phyloP scores from a whole-genome alignment of 164 flowering plant genomes.

The Vitis rupestris region DNA sequence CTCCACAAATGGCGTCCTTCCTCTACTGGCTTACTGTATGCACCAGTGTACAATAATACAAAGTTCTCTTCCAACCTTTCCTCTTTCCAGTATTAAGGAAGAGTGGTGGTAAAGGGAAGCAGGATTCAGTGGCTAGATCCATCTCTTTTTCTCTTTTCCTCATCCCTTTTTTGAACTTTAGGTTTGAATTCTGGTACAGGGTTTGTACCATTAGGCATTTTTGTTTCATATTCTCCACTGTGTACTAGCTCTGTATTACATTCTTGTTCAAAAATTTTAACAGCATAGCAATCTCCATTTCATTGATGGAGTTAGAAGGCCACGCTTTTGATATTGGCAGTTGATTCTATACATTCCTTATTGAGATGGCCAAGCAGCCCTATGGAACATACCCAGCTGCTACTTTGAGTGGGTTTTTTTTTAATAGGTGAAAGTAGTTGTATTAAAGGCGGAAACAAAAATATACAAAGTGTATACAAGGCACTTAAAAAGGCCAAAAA shows the following conservation, averaged over 20 bases:
- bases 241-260: neutral
- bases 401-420: no score
- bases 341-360: no score
- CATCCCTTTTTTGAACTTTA: neutral
- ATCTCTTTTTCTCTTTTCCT: neutral
- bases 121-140: neutral
- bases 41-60: slow-evolving; percentile 29
- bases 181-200: neutral
- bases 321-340: no score
- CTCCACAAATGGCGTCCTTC: slow-evolving; percentile 9
- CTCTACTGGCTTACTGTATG: slow-evolving; percentile 25
- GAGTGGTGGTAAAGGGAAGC: slow-evolving; percentile 7
- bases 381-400: no score
- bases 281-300: slow-evolving; percentile 8
- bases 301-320: no score
- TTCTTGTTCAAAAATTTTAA: neutral
- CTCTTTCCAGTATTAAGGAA: slow-evolving; percentile 11
- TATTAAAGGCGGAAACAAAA: no score
- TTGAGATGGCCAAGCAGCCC: no score
- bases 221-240: slow-evolving; percentile 1
- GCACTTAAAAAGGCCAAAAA: no score
- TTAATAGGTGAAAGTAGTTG: no score
- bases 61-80: slow-evolving; percentile 14
- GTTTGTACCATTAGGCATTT: slow-evolving; percentile 14
- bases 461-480: no score